These are phyloP conservation scores for Aspergillus saccharolyticus DNA, from an alignment of 495 filamentous ascomycete genomes.

Conservation along the genomic window DNA sequence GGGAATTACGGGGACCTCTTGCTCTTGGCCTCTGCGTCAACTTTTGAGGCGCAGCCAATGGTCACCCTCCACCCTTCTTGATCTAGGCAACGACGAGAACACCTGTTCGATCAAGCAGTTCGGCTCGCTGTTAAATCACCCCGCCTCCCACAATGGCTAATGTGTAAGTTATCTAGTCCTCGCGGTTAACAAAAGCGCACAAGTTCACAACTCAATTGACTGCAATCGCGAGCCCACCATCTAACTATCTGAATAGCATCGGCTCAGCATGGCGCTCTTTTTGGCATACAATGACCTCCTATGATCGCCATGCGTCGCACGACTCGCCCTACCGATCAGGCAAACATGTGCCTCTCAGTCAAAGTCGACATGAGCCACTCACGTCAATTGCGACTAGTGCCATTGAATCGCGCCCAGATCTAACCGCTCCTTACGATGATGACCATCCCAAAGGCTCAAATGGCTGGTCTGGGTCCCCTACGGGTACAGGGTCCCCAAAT, in stretches of 20 bases:
- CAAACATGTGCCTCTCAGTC: constrained; percentile 70
- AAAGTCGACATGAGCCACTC: constrained; percentile 64
- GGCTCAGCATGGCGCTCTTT: constrained; percentile 67
- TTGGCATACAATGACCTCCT: constrained; percentile 93
- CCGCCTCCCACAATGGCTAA: constrained; percentile 19
- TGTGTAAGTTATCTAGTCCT: constrained; percentile 14
- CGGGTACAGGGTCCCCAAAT: constrained; percentile 46
- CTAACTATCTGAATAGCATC: constrained; percentile 41
- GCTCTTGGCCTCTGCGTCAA: too few species aligned
- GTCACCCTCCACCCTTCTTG: constrained; percentile 4
- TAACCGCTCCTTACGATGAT: constrained; percentile 69
- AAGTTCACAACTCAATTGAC: neutral
- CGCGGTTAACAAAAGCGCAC: neutral
- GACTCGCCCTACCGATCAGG: constrained; percentile 84
- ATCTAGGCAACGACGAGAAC: neutral
- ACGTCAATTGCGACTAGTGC: constrained; percentile 75
- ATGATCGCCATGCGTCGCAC: constrained; percentile 72
- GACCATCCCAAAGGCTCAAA: constrained; percentile 51
- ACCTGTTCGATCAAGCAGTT: neutral
- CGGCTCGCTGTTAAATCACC: neutral
- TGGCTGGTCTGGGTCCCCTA: constrained; percentile 58
- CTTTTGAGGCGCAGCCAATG: constrained; percentile 9
- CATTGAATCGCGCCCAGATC: constrained; percentile 69
- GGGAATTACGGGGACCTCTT: too few species aligned
- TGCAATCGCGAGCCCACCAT: neutral